Conservation (phyloP, 1,284 basidiomycete genomes). For the Afroboletus lepidellus region DNA sequence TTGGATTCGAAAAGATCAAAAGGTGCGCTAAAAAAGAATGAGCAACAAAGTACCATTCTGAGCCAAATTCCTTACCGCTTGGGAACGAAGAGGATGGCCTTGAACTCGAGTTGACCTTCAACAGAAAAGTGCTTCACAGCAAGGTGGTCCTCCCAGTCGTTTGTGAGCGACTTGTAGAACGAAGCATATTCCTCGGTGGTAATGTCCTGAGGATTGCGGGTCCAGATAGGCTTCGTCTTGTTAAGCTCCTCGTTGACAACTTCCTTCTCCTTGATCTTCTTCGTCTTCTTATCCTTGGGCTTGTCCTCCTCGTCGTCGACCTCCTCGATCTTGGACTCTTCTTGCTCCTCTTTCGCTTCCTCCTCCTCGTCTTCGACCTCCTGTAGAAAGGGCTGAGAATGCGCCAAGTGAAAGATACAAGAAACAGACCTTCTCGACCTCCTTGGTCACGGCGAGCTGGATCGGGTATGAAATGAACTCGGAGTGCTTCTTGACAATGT, state of each 20-base stretch:
- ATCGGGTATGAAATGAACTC: slow-evolving; percentile 99
- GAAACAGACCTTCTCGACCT: slow-evolving; percentile 86
- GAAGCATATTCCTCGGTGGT: slow-evolving; percentile 89
- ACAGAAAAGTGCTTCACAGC: slow-evolving; percentile 99
- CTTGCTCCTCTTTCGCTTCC: slow-evolving; percentile 62
- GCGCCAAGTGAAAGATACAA: not conserved
- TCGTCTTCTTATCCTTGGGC: slow-evolving; percentile 93
- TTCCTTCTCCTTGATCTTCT: slow-evolving; percentile 93
- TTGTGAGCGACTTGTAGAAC: slow-evolving; percentile 99
- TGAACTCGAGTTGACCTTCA: slow-evolving; percentile 99
- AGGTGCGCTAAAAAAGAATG: slow-evolving; percentile 63
- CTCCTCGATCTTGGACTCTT: slow-evolving; percentile 74
- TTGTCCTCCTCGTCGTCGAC: slow-evolving; percentile 84
- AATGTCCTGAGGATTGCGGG: slow-evolving; percentile 95
- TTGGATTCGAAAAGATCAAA: slow-evolving; percentile 99
- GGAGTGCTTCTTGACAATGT: slow-evolving; percentile 99
- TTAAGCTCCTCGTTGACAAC: slow-evolving; percentile 97
- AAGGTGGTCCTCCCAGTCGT: slow-evolving; percentile 99
- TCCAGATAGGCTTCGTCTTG: slow-evolving; percentile 99
- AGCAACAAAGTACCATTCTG: not conserved
- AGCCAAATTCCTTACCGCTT: slow-evolving; percentile 72
- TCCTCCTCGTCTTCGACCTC: slow-evolving; percentile 86
- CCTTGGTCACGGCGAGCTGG: slow-evolving; percentile 97
- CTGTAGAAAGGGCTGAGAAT: slow-evolving; percentile 36
- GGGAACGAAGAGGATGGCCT: slow-evolving; percentile 96